Conservation (phyloP, 768 basidiomycete species). For the Pisolithus microcarpus region DNA sequence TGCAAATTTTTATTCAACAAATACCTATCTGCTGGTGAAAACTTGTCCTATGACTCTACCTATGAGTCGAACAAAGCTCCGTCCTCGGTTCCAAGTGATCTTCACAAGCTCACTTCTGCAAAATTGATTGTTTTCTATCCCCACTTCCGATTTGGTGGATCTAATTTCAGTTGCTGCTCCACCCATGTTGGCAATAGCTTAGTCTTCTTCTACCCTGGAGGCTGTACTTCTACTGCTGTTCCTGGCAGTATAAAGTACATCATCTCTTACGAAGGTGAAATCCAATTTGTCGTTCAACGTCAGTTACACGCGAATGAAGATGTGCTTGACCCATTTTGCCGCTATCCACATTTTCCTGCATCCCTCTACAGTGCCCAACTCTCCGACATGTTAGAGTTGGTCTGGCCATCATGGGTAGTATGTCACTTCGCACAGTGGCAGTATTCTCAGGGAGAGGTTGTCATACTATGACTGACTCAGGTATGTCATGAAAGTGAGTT, state of each 20-base stretch:
- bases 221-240: background rate
- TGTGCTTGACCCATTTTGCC: background rate
- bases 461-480: background rate
- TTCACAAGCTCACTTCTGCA: background rate
- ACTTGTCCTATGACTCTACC: background rate
- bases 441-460: background rate
- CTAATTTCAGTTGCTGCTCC: background rate
- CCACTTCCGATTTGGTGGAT: background rate
- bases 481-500: background rate
- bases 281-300: background rate
- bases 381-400: background rate
- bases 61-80: background rate
- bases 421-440: background rate
- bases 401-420: background rate
- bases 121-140: background rate
- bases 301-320: background rate
- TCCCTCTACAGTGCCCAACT: background rate
- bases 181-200: background rate
- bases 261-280: background rate
- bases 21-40: background rate
- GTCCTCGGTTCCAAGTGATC: background rate
- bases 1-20: background rate
- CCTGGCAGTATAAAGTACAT: background rate
- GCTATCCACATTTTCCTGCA: background rate
- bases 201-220: background rate